Base-by-base conservation (phyloP, 495 filamentous ascomycete species). In the Penicillium desertorum region DNA sequence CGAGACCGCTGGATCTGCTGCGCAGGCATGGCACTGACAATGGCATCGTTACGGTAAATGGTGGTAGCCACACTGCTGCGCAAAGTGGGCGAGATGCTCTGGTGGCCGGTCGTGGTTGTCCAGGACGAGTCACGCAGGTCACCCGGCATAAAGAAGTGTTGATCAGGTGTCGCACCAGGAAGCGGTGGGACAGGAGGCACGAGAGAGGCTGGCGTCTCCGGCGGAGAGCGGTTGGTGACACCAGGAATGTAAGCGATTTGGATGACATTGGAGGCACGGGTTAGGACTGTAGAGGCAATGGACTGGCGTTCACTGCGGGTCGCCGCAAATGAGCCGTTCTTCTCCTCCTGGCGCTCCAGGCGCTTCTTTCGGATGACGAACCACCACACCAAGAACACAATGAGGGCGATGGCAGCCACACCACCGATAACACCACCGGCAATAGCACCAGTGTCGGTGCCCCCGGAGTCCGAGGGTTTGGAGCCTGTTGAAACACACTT, bases 211-310 rank as follows among this genome's bases (percentile, higher is more conserved):
- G 91, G 91, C 1, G 89, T 91, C 29, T 88, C 83, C 10, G 89
- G 88, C 2, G 88, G 85, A 4, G 92, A 91, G 45, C 94, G 83
- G 74, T 97, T 97, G 54, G 92, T 98, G 67, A 98, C 92, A 45
- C 94, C 94, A 47, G 94, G 94, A 61, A 98, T 97, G 71, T 97
- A 98, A 44, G 95, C 94, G 70, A 98, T 98, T 74, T 98, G 94
- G 59, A 98, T 98, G 68, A 98, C 90, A 75, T 98, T 98, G 57
- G 93, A 97, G 44, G 94, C 94, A 45, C 94, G 87, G 6, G 94
- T 98, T 53, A 96, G 84, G 52, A 97, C 90, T 48, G 93, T 97
- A 10, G 92, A 96, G 16, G 95, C 94, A 65, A 98, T 91, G 37
- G 92, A 97, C 63, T 96, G 91, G 36, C 92, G 90, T 25, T 90